phyloP scores from a whole-genome alignment of 1,284 basidiomycete genomes.

The Rhodotorula sp. region DNA sequence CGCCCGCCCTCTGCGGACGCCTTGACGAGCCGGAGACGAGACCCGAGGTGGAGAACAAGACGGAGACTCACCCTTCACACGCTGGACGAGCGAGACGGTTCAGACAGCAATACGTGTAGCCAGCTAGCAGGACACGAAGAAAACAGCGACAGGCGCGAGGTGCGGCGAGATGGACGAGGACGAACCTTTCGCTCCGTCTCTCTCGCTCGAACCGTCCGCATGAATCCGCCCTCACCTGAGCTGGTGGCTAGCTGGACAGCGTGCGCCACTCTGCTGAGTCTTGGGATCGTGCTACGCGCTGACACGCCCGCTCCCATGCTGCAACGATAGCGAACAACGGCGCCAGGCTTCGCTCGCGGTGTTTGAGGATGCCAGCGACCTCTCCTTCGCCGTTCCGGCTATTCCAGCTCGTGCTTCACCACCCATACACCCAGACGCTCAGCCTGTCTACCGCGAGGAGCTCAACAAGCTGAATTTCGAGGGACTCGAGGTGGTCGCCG shows the following conservation, averaged over 20 bases:
- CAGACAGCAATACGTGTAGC: too few relatives aligned
- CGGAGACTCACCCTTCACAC: too few relatives aligned
- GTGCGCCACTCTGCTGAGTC: background rate
- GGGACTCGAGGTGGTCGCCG: constrained; percentile 43
- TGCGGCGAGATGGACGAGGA: background rate
- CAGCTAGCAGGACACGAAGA: too few relatives aligned
- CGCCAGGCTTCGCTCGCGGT: constrained; percentile 17
- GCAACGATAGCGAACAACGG: constrained; percentile 20
- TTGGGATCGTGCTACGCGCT: background rate
- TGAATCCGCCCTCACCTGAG: background rate
- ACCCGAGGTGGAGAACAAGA: too few relatives aligned
- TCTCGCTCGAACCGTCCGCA: background rate
- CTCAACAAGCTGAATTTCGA: constrained; percentile 9
- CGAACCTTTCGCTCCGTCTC: background rate
- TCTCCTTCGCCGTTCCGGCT: constrained; percentile 11
- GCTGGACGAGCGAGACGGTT: too few relatives aligned
- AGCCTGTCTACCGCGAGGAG: background rate
- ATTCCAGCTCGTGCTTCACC: background rate
- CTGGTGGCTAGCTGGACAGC: constrained; percentile 1
- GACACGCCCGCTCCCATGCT: background rate
- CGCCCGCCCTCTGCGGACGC: too few relatives aligned
- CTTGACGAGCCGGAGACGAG: too few relatives aligned
- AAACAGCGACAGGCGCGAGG: background rate
- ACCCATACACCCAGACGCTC: background rate
- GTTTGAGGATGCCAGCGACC: constrained; percentile 19